A percentile compares a stretch with the other conserved stretches of the same genome.
Conservation (phyloP, 1,284 basidiomycete genomes). For the Boletus calvinii region DNA sequence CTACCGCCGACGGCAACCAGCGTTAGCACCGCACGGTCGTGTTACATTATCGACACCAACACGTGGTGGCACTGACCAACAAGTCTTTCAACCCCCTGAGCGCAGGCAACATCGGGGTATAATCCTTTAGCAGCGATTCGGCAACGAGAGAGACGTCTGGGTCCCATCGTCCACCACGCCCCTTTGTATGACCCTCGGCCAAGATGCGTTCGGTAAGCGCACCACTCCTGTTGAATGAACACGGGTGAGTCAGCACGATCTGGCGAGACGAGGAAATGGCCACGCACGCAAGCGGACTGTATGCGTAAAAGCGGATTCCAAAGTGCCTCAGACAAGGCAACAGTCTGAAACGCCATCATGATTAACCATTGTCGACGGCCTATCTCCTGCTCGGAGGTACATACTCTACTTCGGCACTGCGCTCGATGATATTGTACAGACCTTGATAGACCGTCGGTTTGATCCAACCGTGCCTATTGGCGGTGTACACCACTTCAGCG, state of each 20-base stretch:
- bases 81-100: constrained; percentile 18
- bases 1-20: constrained; percentile 2
- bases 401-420: constrained; percentile 42
- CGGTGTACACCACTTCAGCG: constrained; percentile 35
- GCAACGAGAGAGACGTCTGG: constrained; percentile 5
- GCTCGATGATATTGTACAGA: constrained; percentile 43
- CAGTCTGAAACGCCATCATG: constrained; percentile 22
- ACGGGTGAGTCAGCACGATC: background rate
- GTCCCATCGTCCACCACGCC: constrained; percentile 16
- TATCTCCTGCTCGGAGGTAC: background rate
- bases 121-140: background rate
- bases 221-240: constrained; percentile 8
- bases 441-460: constrained; percentile 33
- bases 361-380: background rate
- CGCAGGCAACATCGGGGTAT: constrained; percentile 15
- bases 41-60: background rate
- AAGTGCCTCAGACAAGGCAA: constrained; percentile 46
- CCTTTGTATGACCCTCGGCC: constrained; percentile 10
- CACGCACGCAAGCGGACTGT: constrained; percentile 49
- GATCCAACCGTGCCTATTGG: constrained; percentile 36
- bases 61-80: constrained; percentile 7
- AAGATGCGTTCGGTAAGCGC: constrained; percentile 13
- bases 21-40: background rate
- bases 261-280: background rate
- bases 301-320: constrained; percentile 47